phyloP scores from a whole-genome alignment of 2,329 filamentous ascomycete genomes.

The Chrysosporium keratinophilum region DNA sequence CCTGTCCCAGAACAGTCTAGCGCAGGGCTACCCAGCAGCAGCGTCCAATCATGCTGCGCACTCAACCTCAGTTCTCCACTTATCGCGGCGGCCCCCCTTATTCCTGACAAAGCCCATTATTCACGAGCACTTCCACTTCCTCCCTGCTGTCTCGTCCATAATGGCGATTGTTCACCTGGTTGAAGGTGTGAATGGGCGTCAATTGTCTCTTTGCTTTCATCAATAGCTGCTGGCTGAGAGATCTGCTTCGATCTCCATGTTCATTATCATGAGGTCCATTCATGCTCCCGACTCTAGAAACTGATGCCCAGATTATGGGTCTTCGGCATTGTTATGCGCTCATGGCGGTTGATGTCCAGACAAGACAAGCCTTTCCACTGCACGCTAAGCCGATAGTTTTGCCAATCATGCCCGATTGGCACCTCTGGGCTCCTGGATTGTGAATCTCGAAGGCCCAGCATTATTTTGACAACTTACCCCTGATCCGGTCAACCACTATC shows the following conservation, averaged over 20 bases:
- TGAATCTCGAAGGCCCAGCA: constrained; percentile 1
- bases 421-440: not conserved
- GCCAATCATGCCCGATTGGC: constrained; percentile 10
- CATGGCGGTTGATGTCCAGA: not conserved
- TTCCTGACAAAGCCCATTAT: not conserved
- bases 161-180: not conserved
- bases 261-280: too few relatives aligned
- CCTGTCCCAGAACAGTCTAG: not conserved
- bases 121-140: not conserved
- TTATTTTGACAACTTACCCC: constrained; percentile 5
- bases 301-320: too few relatives aligned
- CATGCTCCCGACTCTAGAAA: too few relatives aligned
- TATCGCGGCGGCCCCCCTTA: not conserved
- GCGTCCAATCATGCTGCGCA: too few relatives aligned
- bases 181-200: too few relatives aligned
- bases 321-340: not conserved
- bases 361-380: constrained; percentile 7
- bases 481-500: constrained; percentile 6
- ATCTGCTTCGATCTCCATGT: too few relatives aligned
- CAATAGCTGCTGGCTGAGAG: too few relatives aligned
- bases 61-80: too few relatives aligned
- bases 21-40: not conserved
- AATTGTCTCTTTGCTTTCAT: too few relatives aligned
- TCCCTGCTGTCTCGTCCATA: not conserved
- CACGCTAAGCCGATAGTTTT: constrained; percentile 9